Evolutionary conservation across 306 rosid genomes (phyloP).

Genomic region (Glycine soja): DNA sequence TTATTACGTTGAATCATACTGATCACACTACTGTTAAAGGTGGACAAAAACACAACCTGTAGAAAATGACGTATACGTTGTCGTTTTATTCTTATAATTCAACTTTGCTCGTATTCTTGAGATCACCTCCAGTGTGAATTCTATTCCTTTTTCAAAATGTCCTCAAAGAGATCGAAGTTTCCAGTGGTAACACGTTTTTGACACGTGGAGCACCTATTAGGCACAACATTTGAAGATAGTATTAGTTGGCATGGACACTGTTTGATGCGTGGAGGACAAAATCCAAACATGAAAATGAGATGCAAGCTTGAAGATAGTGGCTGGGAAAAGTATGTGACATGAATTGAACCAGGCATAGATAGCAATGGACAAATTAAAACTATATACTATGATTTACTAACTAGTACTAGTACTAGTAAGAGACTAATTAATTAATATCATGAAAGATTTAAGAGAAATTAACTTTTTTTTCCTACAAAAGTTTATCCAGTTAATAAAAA

Average conservation of each 20-base stretch:
- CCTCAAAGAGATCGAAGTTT: background rate
- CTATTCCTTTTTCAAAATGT: background rate
- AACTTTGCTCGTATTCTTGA: background rate
- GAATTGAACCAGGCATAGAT: background rate
- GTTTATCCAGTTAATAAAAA: too few relatives aligned
- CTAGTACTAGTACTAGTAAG: too few relatives aligned
- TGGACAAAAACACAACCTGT: conserved; percentile 34
- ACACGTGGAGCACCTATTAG: conserved; percentile 20
- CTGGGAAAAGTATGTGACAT: conserved; percentile 12
- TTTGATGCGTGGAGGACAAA: conserved; percentile 48
- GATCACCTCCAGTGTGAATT: conserved; percentile 10
- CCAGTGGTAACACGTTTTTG: background rate
- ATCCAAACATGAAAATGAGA: conserved; percentile 32
- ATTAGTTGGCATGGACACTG: conserved; percentile 33
- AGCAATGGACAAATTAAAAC: background rate
- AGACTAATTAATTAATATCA: too few relatives aligned
- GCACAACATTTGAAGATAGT: background rate
- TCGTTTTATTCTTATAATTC: conserved; percentile 44
- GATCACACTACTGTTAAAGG: background rate
- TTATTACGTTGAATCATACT: background rate
- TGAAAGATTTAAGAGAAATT: too few relatives aligned
- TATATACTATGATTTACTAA: too few relatives aligned
- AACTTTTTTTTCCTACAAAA: too few relatives aligned
- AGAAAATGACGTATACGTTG: conserved; percentile 35
- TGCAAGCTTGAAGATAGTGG: conserved; percentile 27